A percentile compares a stretch with the other conserved stretches of the same genome.
Evolutionary conservation across 306 rosid genomes (phyloP).

Genomic region (Leucaena leucocephala): DNA sequence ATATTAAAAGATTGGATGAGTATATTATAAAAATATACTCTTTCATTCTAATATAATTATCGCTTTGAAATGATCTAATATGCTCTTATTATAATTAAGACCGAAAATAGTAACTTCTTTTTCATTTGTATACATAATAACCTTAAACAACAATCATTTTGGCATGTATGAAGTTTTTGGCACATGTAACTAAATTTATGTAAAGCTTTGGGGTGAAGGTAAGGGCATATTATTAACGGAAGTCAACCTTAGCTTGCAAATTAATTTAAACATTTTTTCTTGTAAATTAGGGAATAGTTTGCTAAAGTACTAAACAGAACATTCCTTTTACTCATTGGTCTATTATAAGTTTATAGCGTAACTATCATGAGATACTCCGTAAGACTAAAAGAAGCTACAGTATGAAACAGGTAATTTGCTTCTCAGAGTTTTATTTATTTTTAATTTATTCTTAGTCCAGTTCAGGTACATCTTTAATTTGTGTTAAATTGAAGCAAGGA

Average conservation of each 20-base stretch:
- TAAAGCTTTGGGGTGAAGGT: slow-evolving; percentile 10
- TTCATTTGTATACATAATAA: neutral
- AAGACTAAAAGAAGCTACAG: neutral
- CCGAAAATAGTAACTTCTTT: neutral
- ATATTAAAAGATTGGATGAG: too few species aligned
- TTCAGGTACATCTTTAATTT: neutral
- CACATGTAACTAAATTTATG: neutral
- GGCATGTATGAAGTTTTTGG: neutral
- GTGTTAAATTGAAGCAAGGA: neutral
- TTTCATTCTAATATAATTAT: too few species aligned
- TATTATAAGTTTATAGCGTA: neutral
- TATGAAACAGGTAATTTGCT: neutral
- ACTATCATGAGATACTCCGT: neutral
- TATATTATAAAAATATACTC: too few species aligned
- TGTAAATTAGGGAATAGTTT: neutral
- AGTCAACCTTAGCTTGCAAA: slow-evolving; percentile 30
- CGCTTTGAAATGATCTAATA: too few species aligned
- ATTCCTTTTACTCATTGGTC: neutral
- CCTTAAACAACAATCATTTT: neutral
- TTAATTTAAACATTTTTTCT: slow-evolving; percentile 20
- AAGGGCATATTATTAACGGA: neutral
- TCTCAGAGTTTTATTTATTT: neutral
- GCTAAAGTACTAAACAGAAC: slow-evolving; percentile 20
- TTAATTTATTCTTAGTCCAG: neutral
- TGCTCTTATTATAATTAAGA: too few species aligned